These are phyloP conservation scores for Batrachochytrium dendrobatidis DNA, from an alignment of 371 early-diverging fungal genomes.

Conservation along the genomic window DNA sequence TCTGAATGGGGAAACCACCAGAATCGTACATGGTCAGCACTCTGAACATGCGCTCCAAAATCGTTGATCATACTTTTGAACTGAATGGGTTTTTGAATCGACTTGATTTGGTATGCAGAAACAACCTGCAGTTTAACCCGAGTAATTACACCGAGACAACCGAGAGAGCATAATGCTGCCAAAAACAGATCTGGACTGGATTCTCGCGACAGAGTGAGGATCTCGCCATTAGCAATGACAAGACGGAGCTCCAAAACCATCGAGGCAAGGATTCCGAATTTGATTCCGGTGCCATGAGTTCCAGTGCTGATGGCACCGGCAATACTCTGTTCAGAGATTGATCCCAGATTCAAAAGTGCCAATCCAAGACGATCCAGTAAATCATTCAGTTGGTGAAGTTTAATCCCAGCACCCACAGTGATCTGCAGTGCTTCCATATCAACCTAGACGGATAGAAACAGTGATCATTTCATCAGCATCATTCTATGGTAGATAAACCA, in stretches of 20 bases:
- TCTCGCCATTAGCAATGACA: slow-evolving; percentile 50
- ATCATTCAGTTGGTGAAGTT: slow-evolving; percentile 54
- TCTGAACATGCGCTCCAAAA: slow-evolving; percentile 48
- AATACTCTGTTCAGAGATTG: slow-evolving; percentile 75
- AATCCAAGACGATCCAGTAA: slow-evolving; percentile 51
- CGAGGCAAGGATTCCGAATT: slow-evolving; percentile 59
- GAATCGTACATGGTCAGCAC: slow-evolving; percentile 71
- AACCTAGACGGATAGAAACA: slow-evolving; percentile 21
- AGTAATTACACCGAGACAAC: slow-evolving; percentile 69
- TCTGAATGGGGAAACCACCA: slow-evolving; percentile 86
- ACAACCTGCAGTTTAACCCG: slow-evolving; percentile 65
- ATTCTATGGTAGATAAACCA: no score
- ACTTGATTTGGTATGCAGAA: slow-evolving; percentile 58
- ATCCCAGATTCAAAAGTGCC: slow-evolving; percentile 68
- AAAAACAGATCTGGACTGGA: slow-evolving; percentile 50
- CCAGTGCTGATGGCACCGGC: slow-evolving; percentile 74
- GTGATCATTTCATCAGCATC: no score
- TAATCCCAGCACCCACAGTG: slow-evolving; percentile 70
- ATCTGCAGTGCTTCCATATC: slow-evolving; percentile 40
- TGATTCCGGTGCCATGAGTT: slow-evolving; percentile 74
- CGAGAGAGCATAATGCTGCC: slow-evolving; percentile 69
- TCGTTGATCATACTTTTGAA: slow-evolving; percentile 51
- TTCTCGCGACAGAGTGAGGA: slow-evolving; percentile 41
- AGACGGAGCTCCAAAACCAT: slow-evolving; percentile 41
- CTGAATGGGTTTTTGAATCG: slow-evolving; percentile 58